Conservation (phyloP, 2,329 filamentous ascomycete genomes). For the Fusarium guadeloupense region DNA sequence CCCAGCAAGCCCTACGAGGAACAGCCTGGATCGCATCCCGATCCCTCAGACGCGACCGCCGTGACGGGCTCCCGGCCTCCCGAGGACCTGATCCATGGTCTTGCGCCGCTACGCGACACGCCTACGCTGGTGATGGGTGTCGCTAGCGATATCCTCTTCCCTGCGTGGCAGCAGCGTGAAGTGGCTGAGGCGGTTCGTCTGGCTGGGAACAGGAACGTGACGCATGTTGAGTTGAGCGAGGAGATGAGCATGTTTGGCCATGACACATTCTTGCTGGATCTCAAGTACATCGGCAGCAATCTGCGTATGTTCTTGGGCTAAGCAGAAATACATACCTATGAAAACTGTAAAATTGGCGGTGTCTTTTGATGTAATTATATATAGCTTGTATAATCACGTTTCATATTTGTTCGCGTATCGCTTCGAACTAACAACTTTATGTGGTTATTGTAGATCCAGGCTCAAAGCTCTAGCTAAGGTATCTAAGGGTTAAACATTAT, state of each 20-base stretch:
- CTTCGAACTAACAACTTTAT: neutral
- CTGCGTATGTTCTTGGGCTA: conserved; percentile 80
- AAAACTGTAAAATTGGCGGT: neutral
- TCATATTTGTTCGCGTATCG: neutral
- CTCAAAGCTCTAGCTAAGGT: conserved; percentile 11
- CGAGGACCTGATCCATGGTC: conserved; percentile 79
- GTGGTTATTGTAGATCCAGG: conserved; percentile 22
- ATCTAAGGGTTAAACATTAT: conserved; percentile 36
- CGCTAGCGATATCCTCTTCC: conserved; percentile 94
- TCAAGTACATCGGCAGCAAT: conserved; percentile 89
- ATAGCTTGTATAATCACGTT: neutral
- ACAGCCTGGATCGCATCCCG: conserved; percentile 65
- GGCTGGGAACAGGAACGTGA: conserved; percentile 81
- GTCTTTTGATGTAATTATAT: neutral
- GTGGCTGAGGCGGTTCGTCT: conserved; percentile 83
- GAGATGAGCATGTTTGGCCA: conserved; percentile 96
- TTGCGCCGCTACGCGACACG: conserved; percentile 76
- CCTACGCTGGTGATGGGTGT: conserved; percentile 92
- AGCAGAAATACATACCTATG: neutral
- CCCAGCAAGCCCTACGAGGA: conserved; percentile 89
- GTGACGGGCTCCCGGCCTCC: conserved; percentile 65
- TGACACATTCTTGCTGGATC: conserved; percentile 92
- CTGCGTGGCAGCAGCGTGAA: conserved; percentile 97
- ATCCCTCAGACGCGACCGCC: conserved; percentile 43
- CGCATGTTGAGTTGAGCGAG: conserved; percentile 90